These are phyloP conservation scores for Cyclotella atomus DNA, from an alignment of 108 stramenopile genomes.

Conservation along the genomic window DNA sequence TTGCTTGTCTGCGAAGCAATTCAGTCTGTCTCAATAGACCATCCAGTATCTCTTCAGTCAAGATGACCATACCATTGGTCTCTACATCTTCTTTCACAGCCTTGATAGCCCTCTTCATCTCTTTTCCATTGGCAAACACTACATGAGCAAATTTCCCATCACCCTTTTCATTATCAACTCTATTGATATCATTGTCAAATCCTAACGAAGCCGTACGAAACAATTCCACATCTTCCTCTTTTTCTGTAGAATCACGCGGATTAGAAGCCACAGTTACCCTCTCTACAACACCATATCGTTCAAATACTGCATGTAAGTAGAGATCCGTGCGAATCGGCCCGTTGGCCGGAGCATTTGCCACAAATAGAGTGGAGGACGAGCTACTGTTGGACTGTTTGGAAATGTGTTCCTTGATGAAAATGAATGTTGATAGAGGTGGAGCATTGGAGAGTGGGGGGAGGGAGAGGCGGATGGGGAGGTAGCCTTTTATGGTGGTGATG, in stretches of 20 bases:
- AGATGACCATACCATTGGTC: slow-evolving; percentile 4
- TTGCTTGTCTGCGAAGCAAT: slow-evolving; percentile 9
- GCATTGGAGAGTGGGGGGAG: slow-evolving; percentile 36
- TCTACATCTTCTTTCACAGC: slow-evolving; percentile 52
- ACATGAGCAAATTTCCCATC: slow-evolving; percentile 82
- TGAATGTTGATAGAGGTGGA: slow-evolving; percentile 57
- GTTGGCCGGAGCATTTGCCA: slow-evolving; percentile 81
- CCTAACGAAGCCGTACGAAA: slow-evolving; percentile 39
- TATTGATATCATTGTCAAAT: slow-evolving; percentile 20
- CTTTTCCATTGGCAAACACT: slow-evolving; percentile 71
- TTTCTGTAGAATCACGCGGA: slow-evolving; percentile 51
- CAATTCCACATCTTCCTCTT: slow-evolving; percentile 8
- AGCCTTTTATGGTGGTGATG: slow-evolving; percentile 73
- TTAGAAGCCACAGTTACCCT: slow-evolving; percentile 78
- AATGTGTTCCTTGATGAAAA: slow-evolving; percentile 80
- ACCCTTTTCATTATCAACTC: slow-evolving; percentile 40
- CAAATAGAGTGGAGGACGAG: slow-evolving; percentile 80
- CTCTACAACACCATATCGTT: slow-evolving; percentile 67
- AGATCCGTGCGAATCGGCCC: slow-evolving; percentile 70
- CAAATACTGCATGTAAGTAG: slow-evolving; percentile 66
- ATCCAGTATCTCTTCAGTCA: slow-evolving; percentile 27
- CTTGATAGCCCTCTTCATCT: slow-evolving; percentile 62
- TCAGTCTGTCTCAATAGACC: slow-evolving; percentile 23
- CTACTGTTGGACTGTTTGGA: slow-evolving; percentile 28
- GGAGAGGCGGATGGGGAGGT: slow-evolving; percentile 76